Percentiles rank a stretch among this genome's conserved stretches.
Conservation (phyloP, 805 yeast genomes). For the Starmera quercuum region DNA sequence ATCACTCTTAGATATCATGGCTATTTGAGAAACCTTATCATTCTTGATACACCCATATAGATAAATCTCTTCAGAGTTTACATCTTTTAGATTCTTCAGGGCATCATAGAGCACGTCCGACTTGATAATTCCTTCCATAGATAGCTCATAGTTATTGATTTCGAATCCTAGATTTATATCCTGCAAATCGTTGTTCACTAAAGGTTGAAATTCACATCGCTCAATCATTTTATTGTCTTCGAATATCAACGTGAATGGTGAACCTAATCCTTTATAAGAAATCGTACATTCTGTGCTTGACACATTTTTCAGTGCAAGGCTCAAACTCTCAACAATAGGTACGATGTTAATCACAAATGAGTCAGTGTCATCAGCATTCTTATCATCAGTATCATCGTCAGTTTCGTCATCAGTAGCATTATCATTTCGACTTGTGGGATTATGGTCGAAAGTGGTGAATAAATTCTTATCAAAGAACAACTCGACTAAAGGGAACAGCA, state of each 20-base stretch:
- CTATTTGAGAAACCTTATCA: slow-evolving; percentile 17
- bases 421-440: slow-evolving; percentile 5
- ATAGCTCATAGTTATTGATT: slow-evolving; percentile 34
- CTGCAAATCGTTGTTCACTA: slow-evolving; percentile 22
- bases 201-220: slow-evolving; percentile 47
- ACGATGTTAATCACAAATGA: slow-evolving; percentile 35
- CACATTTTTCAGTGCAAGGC: slow-evolving; percentile 27
- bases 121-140: slow-evolving; percentile 44
- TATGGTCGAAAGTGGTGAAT: slow-evolving; percentile 25
- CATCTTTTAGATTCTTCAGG: slow-evolving; percentile 47
- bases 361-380: slow-evolving; percentile 13
- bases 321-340: slow-evolving; percentile 44
- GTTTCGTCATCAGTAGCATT: background rate
- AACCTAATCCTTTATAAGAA: slow-evolving; percentile 39
- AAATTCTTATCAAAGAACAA: slow-evolving; percentile 28
- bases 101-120: slow-evolving; percentile 48
- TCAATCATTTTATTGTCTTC: slow-evolving; percentile 48
- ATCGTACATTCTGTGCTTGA: slow-evolving; percentile 38
- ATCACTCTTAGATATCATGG: slow-evolving; percentile 62
- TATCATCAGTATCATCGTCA: slow-evolving; percentile 7
- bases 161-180: slow-evolving; percentile 29
- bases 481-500: slow-evolving; percentile 17
- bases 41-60: slow-evolving; percentile 31
- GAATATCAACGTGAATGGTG: slow-evolving; percentile 48
- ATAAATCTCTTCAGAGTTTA: slow-evolving; percentile 43